Evolutionary conservation across 768 basidiomycete species (phyloP), one percentile per base, ranked within the genome.

Genomic region (Russula foetens): DNA sequence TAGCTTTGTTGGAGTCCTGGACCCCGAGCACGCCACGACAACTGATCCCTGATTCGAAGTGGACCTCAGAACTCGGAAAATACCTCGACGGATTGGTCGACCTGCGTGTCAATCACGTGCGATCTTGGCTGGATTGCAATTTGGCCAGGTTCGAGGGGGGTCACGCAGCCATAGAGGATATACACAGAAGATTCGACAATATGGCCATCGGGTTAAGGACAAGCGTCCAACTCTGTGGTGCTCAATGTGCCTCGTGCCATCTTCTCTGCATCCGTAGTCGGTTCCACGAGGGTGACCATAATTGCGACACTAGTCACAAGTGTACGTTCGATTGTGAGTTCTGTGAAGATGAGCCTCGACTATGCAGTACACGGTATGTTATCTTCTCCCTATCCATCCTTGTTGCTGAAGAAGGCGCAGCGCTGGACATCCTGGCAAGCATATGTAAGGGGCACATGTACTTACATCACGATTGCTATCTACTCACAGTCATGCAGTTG

Each of bases 341-440:
- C 57, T 69, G 69, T 41, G 75, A 77, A 7, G 72, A 74, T 53
- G 69, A 59, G 8, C 14, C 15, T 14, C 72, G 69, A 52, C 19
- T 62, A 2, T 85, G 84, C 67, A 74, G 77, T 14, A 73, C 78
- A 65, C 71, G 71, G 83, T 84, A 66, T 49, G 81, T 72, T 17
- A 7, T 3, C 7, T n/a, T 17, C 14, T 50, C 29, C 9, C 38
- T 19, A n/a, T 28, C 11, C 19, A 23, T 35, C 9, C 14, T 15
- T 4, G 26, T 8, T 3, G 31, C 58, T 50, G 5, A 35, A 12
- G 43, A 3, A 7, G 11, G 0, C 9, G 5, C 52, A 84, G 83
- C 21, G 83, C 82, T 23, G 84, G 84, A 0, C 84, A 85, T 58
- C 68, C 76, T 33, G 82, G 81, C 17, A 73, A 71, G 17, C 84